Evolutionary conservation across 306 rosid species (phyloP).

Genomic region (Gleditsia sinensis): DNA sequence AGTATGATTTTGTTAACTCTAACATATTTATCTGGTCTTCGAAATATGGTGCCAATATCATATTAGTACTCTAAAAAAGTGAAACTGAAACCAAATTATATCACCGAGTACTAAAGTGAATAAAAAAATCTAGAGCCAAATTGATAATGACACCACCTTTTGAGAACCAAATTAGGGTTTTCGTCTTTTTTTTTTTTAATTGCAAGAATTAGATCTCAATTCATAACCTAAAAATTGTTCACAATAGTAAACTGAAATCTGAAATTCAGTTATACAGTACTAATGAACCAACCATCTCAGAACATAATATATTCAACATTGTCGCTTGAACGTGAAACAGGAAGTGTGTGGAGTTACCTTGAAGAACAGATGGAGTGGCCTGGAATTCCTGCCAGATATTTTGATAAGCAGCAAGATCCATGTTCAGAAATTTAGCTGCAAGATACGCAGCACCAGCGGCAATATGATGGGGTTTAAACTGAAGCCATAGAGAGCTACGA

Average conservation of each 20-base stretch:
- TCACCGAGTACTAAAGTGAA: too few species aligned
- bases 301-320: slow-evolving; percentile 16
- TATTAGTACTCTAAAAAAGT: too few species aligned
- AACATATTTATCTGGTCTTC: too few species aligned
- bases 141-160: too few species aligned
- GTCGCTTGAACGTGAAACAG: slow-evolving; percentile 8
- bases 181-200: too few species aligned
- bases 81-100: too few species aligned
- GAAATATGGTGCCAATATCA: too few species aligned
- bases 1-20: too few species aligned
- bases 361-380: slow-evolving; percentile 87
- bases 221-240: not conserved
- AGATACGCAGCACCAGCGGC: slow-evolving; percentile 98
- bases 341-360: slow-evolving; percentile 53
- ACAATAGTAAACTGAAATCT: not conserved
- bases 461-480: slow-evolving; percentile 91
- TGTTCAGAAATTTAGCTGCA: slow-evolving; percentile 78
- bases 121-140: too few species aligned
- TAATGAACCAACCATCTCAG: slow-evolving; percentile 15
- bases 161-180: too few species aligned
- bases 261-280: not conserved
- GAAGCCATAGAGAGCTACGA: slow-evolving; percentile 98
- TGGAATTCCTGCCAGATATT: slow-evolving; percentile 89
- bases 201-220: too few species aligned
- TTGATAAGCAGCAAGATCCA: slow-evolving; percentile 69